Conservation (phyloP, 768 basidiomycete genomes). For the Lactifluus pinguis region DNA sequence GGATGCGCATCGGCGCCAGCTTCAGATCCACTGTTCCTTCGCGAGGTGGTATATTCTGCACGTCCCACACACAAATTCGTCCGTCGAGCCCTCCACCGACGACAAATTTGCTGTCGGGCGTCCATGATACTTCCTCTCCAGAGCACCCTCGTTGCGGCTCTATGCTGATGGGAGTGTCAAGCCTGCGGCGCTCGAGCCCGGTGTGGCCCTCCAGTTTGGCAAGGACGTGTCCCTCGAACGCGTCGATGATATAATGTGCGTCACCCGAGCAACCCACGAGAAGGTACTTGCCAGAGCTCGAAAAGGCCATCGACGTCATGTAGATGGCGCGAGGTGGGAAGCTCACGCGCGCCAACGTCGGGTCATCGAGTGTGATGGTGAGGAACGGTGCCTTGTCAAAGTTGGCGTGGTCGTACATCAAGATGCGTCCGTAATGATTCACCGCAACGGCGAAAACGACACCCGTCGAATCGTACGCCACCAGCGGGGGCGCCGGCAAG, state of each 20-base stretch:
- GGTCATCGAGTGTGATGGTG: constrained; percentile 74
- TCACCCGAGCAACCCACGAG: constrained; percentile 89
- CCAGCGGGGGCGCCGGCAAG: constrained; percentile 63
- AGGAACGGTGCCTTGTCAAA: constrained; percentile 92
- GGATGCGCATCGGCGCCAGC: constrained; percentile 41
- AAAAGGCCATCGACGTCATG: constrained; percentile 89
- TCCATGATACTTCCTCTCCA: constrained; percentile 92
- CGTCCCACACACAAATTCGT: constrained; percentile 80
- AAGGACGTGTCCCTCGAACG: constrained; percentile 76
- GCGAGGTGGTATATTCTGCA: constrained; percentile 49
- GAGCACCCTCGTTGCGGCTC: constrained; percentile 71
- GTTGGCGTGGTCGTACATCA: constrained; percentile 78
- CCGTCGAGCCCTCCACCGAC: constrained; percentile 83
- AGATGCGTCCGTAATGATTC: constrained; percentile 72
- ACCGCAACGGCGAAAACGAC: constrained; percentile 82
- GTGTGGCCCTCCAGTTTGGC: constrained; percentile 79
- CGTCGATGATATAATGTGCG: constrained; percentile 89
- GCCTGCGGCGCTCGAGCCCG: constrained; percentile 66
- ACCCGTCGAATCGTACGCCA: constrained; percentile 78
- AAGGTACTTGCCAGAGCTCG: constrained; percentile 81
- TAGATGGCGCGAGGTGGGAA: constrained; percentile 83
- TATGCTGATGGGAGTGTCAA: constrained; percentile 41
- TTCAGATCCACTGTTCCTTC: constrained; percentile 48
- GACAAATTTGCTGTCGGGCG: constrained; percentile 87
- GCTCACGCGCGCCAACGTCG: constrained; percentile 59